phyloP scores from a whole-genome alignment of 352 stramenopile species.

The Pythium aquatile region DNA sequence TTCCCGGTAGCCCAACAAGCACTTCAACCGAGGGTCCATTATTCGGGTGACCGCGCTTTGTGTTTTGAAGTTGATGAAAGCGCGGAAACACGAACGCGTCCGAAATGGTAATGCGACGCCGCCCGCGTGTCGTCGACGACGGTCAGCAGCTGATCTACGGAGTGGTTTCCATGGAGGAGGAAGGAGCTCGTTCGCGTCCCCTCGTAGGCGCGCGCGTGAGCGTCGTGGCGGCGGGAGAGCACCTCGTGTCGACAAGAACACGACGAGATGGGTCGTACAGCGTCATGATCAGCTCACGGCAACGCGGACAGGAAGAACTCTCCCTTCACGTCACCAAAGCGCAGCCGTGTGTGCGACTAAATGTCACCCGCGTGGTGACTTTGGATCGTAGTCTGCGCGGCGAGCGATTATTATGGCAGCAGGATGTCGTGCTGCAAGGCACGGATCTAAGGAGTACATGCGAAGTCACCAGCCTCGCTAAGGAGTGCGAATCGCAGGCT shows the following conservation, averaged over 20 bases:
- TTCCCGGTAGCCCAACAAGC: constrained; percentile 17
- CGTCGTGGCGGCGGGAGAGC: background rate
- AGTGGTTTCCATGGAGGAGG: constrained; percentile 2
- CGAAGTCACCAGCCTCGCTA: background rate
- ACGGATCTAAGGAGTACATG: constrained; percentile 8
- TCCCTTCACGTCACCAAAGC: constrained; percentile 9
- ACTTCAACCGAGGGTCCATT: constrained; percentile 12
- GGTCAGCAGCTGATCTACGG: constrained; percentile 16
- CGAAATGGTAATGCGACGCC: background rate
- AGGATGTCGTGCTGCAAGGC: constrained; percentile 11
- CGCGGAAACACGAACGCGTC: background rate
- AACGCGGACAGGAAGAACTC: background rate
- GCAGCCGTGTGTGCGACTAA: constrained; percentile 7
- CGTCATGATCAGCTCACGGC: constrained; percentile 11
- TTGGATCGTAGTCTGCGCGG: background rate
- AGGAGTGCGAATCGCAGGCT: no score
- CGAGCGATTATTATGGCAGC: constrained; percentile 4
- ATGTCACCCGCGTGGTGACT: constrained; percentile 12
- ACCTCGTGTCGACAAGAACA: background rate
- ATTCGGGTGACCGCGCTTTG: constrained; percentile 15
- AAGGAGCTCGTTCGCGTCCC: constrained; percentile 1
- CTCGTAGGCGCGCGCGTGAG: constrained; percentile 7
- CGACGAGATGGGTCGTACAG: constrained; percentile 22
- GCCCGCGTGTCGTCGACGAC: constrained; percentile 8
- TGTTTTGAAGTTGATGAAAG: constrained; percentile 12